Base-by-base conservation (phyloP, 768 basidiomycete species). In the Lentinula boryana region DNA sequence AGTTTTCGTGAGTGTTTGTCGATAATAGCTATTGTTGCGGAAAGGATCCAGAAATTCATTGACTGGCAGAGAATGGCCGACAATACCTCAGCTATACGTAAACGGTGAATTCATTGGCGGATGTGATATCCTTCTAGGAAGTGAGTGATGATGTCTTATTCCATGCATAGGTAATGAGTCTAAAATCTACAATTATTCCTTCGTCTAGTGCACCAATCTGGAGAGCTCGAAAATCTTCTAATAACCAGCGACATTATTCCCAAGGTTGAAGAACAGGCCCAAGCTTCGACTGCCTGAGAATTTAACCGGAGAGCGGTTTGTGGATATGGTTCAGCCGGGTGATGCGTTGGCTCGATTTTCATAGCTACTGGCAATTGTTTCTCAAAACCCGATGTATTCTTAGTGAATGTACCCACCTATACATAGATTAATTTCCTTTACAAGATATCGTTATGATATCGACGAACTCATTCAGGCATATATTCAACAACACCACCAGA, bases 51-150 rank as follows among this genome's bases (percentile, higher is more conserved):
- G 38, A 15, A 21, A 5, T 43, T 12, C 27, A 52, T 12, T 9
- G 27, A 16, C 62, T 6, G 10, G 15, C 67, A 98, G 95, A 23
- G 92, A 97, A 64, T 99, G 96, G 96, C 96, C 96, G 13, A 99
- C 96, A 18, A 87, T 99, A 64, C 96, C 96, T 10, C 96, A 99
- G 71, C 72, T 99, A 12, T 99, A 96, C 68, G 81, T 98, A 38
- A 87, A 91, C 58, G 96, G 95, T 4, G 95, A 97, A 71, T 99
- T 99, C 68, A 80, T 99, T 44, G 96, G 96, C 35, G 97, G 96
- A 57, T 97, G 95, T 72, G 96, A 99, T 75, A 98, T 99, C 66
- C 75, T 98, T 21, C 72, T 98, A 31, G 83, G 85, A 64, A 97
- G 93, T 95, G 68, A 76, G 93, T 85, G 16, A 62, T 60, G 60